Base-by-base conservation (phyloP, 2,329 filamentous ascomycete genomes). In the Sphaerulina vaccinii region DNA sequence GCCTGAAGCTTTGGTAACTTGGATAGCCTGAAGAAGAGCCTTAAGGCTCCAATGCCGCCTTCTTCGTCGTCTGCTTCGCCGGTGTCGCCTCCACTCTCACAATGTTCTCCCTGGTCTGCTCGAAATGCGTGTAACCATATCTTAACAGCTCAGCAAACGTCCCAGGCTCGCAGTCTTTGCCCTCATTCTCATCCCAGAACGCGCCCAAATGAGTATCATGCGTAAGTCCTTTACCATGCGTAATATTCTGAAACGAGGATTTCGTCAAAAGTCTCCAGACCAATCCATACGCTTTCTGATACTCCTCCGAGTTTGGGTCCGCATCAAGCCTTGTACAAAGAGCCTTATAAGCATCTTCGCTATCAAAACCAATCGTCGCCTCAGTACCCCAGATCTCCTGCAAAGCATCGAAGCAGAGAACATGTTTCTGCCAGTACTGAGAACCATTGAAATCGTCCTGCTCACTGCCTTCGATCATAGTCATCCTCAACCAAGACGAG, bases 101-200 rank as follows among this genome's bases (percentile, higher is more conserved):
- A 15, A 37, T 37, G 11, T 11, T 10, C 35, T 37, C 18, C 35
- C 35, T n/a, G 2, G 18, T 15, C 16, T 65, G 65, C 40, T 59
- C 57, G 40, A 64, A 65, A 54, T 66, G 57, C 8, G 63, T 54
- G 36, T 52, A 61, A 5, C 63, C 64, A 43, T 65, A 64, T 44
- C 65, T 57, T 18, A 66, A 44, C 24, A 64, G 46, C 52, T 60
- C 58, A 5, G 61, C 64, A 52, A 66, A 68, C 2, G 65, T 66
- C 3, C 62, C 64, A 15, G 49, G 41, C 38, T 59, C 56, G 33
- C 53, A 47, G 33, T 68, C 65, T 21, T 55, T 58, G 13, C 57
- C 51, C 42, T 57, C 48, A 40, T 66, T 61, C 24, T 59, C 57
- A 2, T 68, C 64, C 60, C 58, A 62, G 13, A 65, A 40, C n/a